A percentile compares a stretch with the other conserved stretches of the same genome.
Conservation (phyloP, 805 yeast genomes). For the Clavispora santaluciae region DNA sequence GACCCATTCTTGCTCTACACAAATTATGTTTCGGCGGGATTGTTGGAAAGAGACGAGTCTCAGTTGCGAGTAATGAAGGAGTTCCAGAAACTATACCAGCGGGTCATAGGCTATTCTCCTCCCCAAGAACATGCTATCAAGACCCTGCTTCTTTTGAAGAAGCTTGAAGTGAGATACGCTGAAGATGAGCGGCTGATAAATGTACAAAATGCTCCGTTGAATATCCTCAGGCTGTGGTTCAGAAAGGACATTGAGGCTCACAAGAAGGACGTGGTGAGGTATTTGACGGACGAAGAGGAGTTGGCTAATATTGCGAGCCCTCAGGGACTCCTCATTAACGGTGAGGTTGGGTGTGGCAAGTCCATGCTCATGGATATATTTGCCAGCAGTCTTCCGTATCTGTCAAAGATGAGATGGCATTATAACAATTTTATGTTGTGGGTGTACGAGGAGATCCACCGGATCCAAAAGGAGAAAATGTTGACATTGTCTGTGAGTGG, state of each 20-base stretch:
- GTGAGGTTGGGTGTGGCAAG: constrained; percentile 73
- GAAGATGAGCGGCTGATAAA: constrained; percentile 9
- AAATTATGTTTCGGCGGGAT: constrained; percentile 46
- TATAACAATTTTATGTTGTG: constrained; percentile 65
- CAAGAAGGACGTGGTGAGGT: constrained; percentile 40
- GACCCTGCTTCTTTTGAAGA: constrained; percentile 36
- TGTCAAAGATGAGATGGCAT: constrained; percentile 65
- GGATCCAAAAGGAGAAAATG: constrained; percentile 42
- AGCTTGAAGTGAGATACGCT: constrained; percentile 31
- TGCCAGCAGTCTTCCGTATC: constrained; percentile 59
- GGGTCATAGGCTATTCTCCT: constrained; percentile 58
- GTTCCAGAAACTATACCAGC: constrained; percentile 53
- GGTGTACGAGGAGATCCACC: constrained; percentile 60
- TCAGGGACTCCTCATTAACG: constrained; percentile 58
- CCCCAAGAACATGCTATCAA: constrained; percentile 42
- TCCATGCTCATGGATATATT: constrained; percentile 71
- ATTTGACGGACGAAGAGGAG: constrained; percentile 59
- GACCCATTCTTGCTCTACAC: constrained; percentile 61
- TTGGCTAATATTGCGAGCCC: constrained; percentile 51
- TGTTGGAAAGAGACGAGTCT: constrained; percentile 49
- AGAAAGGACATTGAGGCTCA: constrained; percentile 25
- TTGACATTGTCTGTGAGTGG: constrained; percentile 24
- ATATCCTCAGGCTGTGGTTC: constrained; percentile 15
- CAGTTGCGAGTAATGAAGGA: constrained; percentile 61
- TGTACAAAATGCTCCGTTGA: constrained; percentile 4